phyloP scores from a whole-genome alignment of 2,329 filamentous ascomycete genomes.

The Fusarium sacchari region DNA sequence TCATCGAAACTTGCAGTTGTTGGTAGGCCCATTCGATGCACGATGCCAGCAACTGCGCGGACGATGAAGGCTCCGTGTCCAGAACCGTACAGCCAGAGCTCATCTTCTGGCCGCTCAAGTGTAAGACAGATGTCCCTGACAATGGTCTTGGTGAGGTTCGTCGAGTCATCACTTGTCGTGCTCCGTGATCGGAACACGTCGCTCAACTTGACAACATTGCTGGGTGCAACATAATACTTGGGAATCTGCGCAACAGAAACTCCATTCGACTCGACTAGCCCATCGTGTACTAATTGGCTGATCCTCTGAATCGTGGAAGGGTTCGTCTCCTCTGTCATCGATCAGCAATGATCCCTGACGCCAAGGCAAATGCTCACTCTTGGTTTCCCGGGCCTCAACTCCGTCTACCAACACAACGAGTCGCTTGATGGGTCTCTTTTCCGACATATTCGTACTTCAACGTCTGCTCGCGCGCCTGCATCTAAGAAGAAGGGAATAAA shows the following conservation, averaged over 20 bases:
- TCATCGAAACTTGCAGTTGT: conserved; percentile 28
- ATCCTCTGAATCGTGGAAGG: conserved; percentile 36
- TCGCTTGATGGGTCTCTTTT: conserved; percentile 22
- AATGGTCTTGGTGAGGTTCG: conserved; percentile 32
- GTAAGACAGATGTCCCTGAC: conserved; percentile 28
- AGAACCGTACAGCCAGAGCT: conserved; percentile 41
- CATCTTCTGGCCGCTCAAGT: conserved; percentile 32
- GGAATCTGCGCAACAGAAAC: conserved; percentile 19
- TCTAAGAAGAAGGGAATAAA: neutral
- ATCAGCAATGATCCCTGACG: conserved; percentile 1
- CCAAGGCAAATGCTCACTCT: conserved; percentile 18
- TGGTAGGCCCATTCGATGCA: conserved; percentile 33
- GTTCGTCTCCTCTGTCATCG: conserved; percentile 23
- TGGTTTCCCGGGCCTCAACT: conserved; percentile 18
- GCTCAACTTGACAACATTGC: conserved; percentile 19
- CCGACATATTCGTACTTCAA: conserved; percentile 22
- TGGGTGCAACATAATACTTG: conserved; percentile 30
- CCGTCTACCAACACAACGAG: conserved; percentile 38
- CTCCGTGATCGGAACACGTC: conserved; percentile 23
- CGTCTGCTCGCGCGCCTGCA: neutral
- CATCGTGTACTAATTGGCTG: conserved; percentile 27
- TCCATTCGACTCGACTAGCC: conserved; percentile 7
- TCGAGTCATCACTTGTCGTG: conserved; percentile 24
- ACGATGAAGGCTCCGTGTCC: conserved; percentile 38
- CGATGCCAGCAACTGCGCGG: conserved; percentile 37